Evolutionary conservation across 306 rosid species (phyloP), one percentile per base, ranked within the genome.

Genomic region (Prunus mira): DNA sequence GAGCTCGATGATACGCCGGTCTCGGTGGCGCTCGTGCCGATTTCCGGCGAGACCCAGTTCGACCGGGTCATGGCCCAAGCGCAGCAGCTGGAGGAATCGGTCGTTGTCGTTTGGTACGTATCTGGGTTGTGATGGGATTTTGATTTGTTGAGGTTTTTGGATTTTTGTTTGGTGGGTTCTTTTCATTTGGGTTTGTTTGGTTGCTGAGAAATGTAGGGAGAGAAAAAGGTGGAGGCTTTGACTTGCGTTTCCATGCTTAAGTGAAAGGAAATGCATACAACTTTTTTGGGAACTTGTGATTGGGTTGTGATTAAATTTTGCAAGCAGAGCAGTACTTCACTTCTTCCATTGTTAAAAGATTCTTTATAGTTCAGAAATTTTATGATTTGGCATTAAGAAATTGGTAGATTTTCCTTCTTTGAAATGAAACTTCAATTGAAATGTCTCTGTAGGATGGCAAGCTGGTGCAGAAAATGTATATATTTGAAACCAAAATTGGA

Each of bases 391-490:
- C 46, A 32, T 32, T 7, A 32, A 64, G 69, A 24, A 64, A 62
- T 27, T 28, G 19, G 68, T 64, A 64, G 47, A 67, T 73, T 82
- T 69, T 61, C 28, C 62, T 28, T 73, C 74, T 67, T 67, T 70
- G 74, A 41, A 43, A 57, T 63, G 30, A 63, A 32, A 62, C 71
- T 24, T 71, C 7, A 65, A 54, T 38, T 55, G 24, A 43, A 67
- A 52, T 84, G 82, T 80, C 56, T 77, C 76, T 84, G 82, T 79
- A 93, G 97, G 98, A 84, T 91, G 89, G 98, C 97, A 30, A 74
- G 51, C 79, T 93, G 98, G 98, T 93, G 98, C 91, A 91, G 97
- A 76, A 93, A 91, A 83, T 93, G 96, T 76, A 84, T 91, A 75
- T 89, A 91, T 86, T 82, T 93, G 81, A 91, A 89, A 69, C 98